Evolutionary conservation across 768 basidiomycete genomes (phyloP).

Genomic region (Dentipellis sp.): DNA sequence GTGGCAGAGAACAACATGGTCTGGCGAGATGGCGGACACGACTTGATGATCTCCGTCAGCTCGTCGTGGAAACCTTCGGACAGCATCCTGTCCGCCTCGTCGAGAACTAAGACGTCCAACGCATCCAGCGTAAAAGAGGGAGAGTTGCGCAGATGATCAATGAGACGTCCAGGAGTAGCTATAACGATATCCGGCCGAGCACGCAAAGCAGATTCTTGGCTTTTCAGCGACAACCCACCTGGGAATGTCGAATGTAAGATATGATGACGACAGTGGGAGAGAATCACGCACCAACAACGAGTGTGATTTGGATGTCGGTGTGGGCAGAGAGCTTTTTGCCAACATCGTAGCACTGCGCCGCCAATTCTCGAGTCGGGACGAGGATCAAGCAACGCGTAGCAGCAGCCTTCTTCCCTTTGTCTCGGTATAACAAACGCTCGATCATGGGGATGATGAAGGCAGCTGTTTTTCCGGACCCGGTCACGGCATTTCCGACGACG

Average conservation of each 20-base stretch:
- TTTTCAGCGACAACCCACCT: slow-evolving; percentile 91
- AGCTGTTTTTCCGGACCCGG: slow-evolving; percentile 97
- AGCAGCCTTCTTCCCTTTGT: slow-evolving; percentile 79
- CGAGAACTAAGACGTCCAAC: slow-evolving; percentile 87
- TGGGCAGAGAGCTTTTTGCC: slow-evolving; percentile 76
- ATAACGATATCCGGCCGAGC: slow-evolving; percentile 89
- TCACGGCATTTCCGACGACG: slow-evolving; percentile 91
- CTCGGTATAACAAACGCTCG: slow-evolving; percentile 87
- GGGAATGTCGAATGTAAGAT: slow-evolving; percentile 6
- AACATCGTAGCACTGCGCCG: slow-evolving; percentile 92
- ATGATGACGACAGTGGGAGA: background rate
- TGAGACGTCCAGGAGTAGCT: slow-evolving; percentile 87
- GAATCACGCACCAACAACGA: slow-evolving; percentile 67
- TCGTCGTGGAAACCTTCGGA: slow-evolving; percentile 94
- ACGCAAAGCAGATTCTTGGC: slow-evolving; percentile 81
- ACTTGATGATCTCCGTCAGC: slow-evolving; percentile 84
- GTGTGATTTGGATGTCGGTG: slow-evolving; percentile 84
- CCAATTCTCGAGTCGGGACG: slow-evolving; percentile 91
- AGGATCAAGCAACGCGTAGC: slow-evolving; percentile 86
- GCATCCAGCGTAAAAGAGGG: slow-evolving; percentile 88
- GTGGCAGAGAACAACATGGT: slow-evolving; percentile 99
- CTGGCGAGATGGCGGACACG: slow-evolving; percentile 82
- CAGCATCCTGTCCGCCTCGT: slow-evolving; percentile 98
- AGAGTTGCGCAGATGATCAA: slow-evolving; percentile 95
- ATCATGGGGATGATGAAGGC: slow-evolving; percentile 94